A percentile compares a stretch with the other conserved stretches of the same genome.
Conservation (phyloP, 768 basidiomycete genomes). For the Serendipita sp. region DNA sequence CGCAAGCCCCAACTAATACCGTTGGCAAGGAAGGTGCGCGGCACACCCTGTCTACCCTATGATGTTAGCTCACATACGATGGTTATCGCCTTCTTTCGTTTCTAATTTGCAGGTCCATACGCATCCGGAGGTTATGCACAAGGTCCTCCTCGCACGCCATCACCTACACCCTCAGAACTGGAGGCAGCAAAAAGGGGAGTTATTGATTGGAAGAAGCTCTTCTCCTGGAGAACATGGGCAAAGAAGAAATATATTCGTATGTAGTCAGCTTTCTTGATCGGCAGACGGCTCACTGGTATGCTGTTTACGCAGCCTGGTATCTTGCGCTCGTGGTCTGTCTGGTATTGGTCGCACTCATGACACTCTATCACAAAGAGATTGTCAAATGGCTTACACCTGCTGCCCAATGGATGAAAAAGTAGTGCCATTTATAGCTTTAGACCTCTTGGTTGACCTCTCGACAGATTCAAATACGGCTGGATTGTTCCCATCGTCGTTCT, state of each 20-base stretch:
- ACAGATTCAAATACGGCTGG: conserved; percentile 44
- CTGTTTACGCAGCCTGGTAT: conserved; percentile 13
- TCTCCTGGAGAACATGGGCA: conserved; percentile 11
- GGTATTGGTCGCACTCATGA: conserved; percentile 34
- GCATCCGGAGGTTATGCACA: background rate
- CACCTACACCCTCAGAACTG: conserved; percentile 13
- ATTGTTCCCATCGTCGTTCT: conserved; percentile 64
- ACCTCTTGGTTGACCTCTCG: conserved; percentile 14
- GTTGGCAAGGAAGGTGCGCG: background rate
- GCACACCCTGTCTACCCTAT: too few species aligned
- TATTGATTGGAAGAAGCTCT: conserved; percentile 11
- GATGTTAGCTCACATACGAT: too few species aligned
- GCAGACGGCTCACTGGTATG: background rate
- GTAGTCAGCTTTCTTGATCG: background rate
- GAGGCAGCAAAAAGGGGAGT: conserved; percentile 7
- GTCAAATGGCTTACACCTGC: conserved; percentile 50
- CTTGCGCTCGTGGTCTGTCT: conserved; percentile 30
- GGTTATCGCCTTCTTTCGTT: background rate
- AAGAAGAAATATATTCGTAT: conserved; percentile 13
- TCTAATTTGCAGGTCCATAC: background rate
- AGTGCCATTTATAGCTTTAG: conserved; percentile 7
- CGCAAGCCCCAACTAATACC: background rate
- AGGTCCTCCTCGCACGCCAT: conserved; percentile 12
- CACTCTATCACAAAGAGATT: conserved; percentile 53
- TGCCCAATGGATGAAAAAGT: conserved; percentile 49